phyloP scores from a whole-genome alignment of 805 yeast species.

The Geotrichum ghanense region DNA sequence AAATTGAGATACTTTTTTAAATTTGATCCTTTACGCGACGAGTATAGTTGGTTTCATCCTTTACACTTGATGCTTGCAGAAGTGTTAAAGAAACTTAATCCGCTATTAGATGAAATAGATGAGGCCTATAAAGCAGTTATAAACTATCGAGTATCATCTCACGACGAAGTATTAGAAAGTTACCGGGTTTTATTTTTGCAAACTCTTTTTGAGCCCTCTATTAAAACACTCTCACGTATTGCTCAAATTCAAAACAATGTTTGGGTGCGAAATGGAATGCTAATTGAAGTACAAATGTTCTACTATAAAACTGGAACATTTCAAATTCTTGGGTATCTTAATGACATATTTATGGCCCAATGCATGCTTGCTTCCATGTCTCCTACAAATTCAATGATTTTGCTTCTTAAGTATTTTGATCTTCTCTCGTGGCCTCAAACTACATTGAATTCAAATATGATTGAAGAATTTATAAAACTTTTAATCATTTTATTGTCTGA shows the following conservation, averaged over 20 bases:
- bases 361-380: slow-evolving; percentile 40
- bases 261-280: slow-evolving; percentile 91
- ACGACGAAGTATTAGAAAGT: too few species aligned
- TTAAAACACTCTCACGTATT: slow-evolving; percentile 63
- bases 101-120: too few species aligned
- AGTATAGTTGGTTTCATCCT: neutral
- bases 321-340: slow-evolving; percentile 68
- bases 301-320: slow-evolving; percentile 69
- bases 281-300: slow-evolving; percentile 65
- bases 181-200: too few species aligned
- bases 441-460: slow-evolving; percentile 35
- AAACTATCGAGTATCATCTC: too few species aligned
- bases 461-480: slow-evolving; percentile 68
- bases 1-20: neutral
- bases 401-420: slow-evolving; percentile 62
- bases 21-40: neutral
- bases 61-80: neutral
- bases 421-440: slow-evolving; percentile 43
- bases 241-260: slow-evolving; percentile 81
- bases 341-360: slow-evolving; percentile 71
- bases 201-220: slow-evolving; percentile 54
- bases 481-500: slow-evolving; percentile 61
- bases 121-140: too few species aligned
- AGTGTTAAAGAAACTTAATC: neutral
- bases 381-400: slow-evolving; percentile 44